Evolutionary conservation across 345 rosid species (phyloP), one percentile per base, ranked within the genome.

Genomic region (Eucalyptus dawsonii): DNA sequence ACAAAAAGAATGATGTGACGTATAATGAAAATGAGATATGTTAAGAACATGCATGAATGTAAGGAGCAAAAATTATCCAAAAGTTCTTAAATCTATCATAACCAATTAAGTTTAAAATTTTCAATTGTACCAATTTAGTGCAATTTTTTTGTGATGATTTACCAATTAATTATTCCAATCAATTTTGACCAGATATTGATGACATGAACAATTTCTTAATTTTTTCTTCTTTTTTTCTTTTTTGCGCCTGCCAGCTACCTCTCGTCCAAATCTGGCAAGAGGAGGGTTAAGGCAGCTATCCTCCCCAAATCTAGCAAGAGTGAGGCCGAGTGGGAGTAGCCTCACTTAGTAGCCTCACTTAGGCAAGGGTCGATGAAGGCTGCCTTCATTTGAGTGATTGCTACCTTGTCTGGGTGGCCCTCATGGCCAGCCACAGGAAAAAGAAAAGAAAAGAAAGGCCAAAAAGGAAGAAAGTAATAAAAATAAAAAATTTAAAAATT

Each of bases 301-400:
- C 62, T 56, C 13, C 62, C 29, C 29, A 24, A 56, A 24, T 56
- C 62, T 5, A 56, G 13, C 62, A 56, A 56, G 29, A 56, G 62
- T 1, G 2, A 56, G 62, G 62, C 29, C 29, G 2, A 24, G 3
- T 1, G 1, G 1, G 62, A 11, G 29, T 1, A 56, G 6, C 62
- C 29, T 56, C 62, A 56, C 62, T 56, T 24, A 24, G 62, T 1
- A 56, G 6, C 62, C 62, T 56, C 62, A 56, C 62, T 56, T 24
- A 56, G 62, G 62, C 6, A 6, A 56, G 62, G 62, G 29, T 24
- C 62, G 1, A 56, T 3, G 13, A 56, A 24, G 62, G 62, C 62
- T 6, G 3, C 29, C 62, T 25, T 56, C 3, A 11, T 56, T 56
- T 56, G 62, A 6, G 62, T 25, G 12, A 21, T 24, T 22, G 27